Base-by-base conservation (phyloP, 1,284 basidiomycete species). In the Gomphus sp. region DNA sequence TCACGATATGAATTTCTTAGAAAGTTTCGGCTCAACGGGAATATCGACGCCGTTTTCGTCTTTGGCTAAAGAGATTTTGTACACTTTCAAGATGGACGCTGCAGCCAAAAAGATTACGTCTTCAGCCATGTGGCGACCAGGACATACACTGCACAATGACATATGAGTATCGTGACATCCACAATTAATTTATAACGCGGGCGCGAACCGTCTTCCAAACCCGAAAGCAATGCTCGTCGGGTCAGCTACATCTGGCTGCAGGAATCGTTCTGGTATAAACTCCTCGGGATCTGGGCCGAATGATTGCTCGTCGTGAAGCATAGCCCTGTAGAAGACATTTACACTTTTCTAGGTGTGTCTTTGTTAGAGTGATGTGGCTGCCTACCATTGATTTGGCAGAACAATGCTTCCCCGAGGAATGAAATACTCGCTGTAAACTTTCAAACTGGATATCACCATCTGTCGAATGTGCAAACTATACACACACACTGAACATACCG, bases 241-340 rank as follows among this genome's bases (percentile, higher is more conserved):
- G 11, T 37, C 34, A 3, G 18, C 4, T 5, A 58, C 34, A 28
- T 41, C 57, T 22, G 50, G 50, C 14, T 57, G 52, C 4, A 64
- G 25, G 61, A 63, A 67, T 10, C 66, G 60, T 14, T 64, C 65
- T 1, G 66, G 66, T 53, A 54, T 45, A 62, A 67, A 67, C 9
- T 50, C 22, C 9, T 61, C 58, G 25, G 65, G 62, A 14, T 64
- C 52, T 2, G 52, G 59, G 10, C 43, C 43, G n/a, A 16, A 48
- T 9, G 31, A 43, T 14, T 53, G 22, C 28, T 48, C 43, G 25
- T 53, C 51, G 28, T 34, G 55, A 25, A 57, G 47, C 22, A 57
- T 48, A 8, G 36, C 11, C 55, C 55, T 57, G 25, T 16, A 6
- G 25, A 34, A 39, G 55, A 48, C 9, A 16, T n/a, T 4, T 33